Evolutionary conservation across 208 protist genomes (phyloP).

Genomic region (Porcisia deanei): DNA sequence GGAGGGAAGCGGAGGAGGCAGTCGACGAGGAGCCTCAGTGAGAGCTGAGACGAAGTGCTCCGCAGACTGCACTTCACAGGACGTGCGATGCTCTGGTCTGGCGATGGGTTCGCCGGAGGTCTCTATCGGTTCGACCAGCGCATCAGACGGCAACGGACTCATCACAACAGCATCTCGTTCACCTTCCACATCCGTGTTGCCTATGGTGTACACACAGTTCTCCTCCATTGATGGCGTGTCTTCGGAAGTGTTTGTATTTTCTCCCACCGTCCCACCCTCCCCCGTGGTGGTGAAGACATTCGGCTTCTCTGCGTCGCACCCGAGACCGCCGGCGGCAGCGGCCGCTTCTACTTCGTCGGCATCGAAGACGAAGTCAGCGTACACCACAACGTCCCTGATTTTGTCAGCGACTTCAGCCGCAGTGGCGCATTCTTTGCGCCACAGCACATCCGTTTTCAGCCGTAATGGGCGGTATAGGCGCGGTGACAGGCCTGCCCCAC

Average conservation of each 20-base stretch:
- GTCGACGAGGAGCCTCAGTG: conserved; percentile 14
- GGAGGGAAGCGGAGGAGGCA: conserved; percentile 25
- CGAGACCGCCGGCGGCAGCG: not conserved
- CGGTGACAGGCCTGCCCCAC: conserved; percentile 7
- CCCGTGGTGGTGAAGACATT: conserved; percentile 34
- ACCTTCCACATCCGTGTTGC: conserved; percentile 18
- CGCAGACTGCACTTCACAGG: conserved; percentile 11
- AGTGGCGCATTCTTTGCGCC: conserved; percentile 7
- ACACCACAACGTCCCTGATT: not conserved
- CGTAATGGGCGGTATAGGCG: conserved; percentile 16
- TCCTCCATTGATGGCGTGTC: conserved; percentile 5
- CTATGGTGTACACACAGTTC: conserved; percentile 4
- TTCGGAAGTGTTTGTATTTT: not conserved
- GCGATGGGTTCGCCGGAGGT: not conserved
- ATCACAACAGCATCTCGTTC: conserved; percentile 6
- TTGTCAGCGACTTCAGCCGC: not conserved
- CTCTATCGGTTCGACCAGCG: conserved; percentile 1
- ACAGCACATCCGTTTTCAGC: conserved; percentile 13
- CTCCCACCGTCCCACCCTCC: conserved; percentile 13
- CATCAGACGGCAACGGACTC: not conserved
- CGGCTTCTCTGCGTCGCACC: conserved; percentile 4
- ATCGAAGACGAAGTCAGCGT: conserved; percentile 14
- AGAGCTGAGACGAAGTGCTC: not conserved
- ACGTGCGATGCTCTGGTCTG: conserved; percentile 4
- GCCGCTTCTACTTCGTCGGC: conserved; percentile 3